Percentiles rank a stretch among this genome's conserved stretches.
phyloP scores from a whole-genome alignment of 257 asterid genomes.

The Solanum tarijense region DNA sequence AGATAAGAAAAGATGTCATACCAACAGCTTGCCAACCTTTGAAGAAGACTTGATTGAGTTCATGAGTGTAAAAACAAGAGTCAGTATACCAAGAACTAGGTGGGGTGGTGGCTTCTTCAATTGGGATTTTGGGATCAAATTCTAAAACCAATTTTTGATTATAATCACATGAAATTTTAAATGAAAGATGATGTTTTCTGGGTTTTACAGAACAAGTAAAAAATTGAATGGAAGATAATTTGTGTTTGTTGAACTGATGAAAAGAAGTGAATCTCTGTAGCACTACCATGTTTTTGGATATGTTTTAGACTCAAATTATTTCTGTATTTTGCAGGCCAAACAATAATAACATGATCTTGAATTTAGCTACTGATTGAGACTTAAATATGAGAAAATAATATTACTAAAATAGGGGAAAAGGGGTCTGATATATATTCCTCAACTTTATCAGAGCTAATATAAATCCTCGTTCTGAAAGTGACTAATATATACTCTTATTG shows the following conservation, averaged over 20 bases:
- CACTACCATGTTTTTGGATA: not conserved
- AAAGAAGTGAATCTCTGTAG: not conserved
- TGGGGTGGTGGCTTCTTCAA: constrained; percentile 65
- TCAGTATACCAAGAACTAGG: constrained; percentile 82
- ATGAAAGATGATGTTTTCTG: not conserved
- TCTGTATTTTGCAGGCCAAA: not conserved
- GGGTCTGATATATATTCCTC: too few relatives aligned
- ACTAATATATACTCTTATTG: too few relatives aligned
- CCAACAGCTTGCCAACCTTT: constrained; percentile 70
- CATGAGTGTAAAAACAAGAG: constrained; percentile 47
- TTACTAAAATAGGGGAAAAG: too few relatives aligned
- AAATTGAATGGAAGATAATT: not conserved
- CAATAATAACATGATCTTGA: not conserved
- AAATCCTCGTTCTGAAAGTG: too few relatives aligned
- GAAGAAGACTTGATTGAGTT: constrained; percentile 53
- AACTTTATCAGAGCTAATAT: too few relatives aligned
- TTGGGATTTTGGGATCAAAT: constrained; percentile 57
- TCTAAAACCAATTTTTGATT: constrained; percentile 21
- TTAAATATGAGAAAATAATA: not conserved
- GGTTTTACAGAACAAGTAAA: not conserved
- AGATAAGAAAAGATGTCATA: not conserved
- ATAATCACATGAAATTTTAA: not conserved
- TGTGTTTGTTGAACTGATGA: not conserved
- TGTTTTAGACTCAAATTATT: not conserved
- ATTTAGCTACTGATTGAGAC: not conserved